These are phyloP conservation scores for Podosphaera fusca DNA, from an alignment of 2,329 filamentous ascomycete genomes.

Conservation along the genomic window DNA sequence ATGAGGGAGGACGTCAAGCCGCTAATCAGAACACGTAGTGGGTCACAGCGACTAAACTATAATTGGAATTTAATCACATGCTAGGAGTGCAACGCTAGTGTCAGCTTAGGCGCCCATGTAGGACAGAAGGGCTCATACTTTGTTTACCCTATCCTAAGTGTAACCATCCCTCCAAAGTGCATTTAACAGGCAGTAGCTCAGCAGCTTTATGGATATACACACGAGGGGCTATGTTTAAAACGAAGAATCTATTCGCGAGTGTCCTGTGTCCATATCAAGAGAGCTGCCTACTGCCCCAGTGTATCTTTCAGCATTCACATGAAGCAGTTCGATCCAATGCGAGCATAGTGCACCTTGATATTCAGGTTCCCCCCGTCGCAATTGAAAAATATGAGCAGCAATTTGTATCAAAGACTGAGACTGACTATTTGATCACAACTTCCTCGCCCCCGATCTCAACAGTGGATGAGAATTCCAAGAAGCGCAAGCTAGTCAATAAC, in stretches of 20 bases:
- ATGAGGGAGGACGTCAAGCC: too few species aligned
- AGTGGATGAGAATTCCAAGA: background rate
- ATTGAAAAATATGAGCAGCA: background rate
- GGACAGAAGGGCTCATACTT: too few species aligned
- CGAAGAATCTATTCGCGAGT: slow-evolving; percentile 14
- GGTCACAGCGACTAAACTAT: too few species aligned
- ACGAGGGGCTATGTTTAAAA: slow-evolving; percentile 12
- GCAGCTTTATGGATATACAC: too few species aligned
- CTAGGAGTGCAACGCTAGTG: too few species aligned
- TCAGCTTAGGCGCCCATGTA: too few species aligned
- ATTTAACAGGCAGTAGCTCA: background rate
- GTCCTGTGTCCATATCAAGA: slow-evolving; percentile 14
- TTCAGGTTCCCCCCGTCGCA: background rate
- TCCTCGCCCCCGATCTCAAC: background rate
- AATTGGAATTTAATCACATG: too few species aligned
- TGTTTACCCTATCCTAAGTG: too few species aligned
- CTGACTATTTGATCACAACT: background rate
- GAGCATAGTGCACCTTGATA: background rate
- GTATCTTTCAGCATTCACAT: slow-evolving; percentile 14
- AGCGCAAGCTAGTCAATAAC: background rate
- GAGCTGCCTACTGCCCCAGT: slow-evolving; percentile 14
- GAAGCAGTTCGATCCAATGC: background rate
- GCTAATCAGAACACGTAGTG: too few species aligned
- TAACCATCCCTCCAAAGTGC: background rate
- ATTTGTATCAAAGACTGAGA: too few species aligned